These are phyloP conservation scores for Mortierella sp. DNA, from an alignment of 371 early-diverging fungal species.

Conservation along the genomic window DNA sequence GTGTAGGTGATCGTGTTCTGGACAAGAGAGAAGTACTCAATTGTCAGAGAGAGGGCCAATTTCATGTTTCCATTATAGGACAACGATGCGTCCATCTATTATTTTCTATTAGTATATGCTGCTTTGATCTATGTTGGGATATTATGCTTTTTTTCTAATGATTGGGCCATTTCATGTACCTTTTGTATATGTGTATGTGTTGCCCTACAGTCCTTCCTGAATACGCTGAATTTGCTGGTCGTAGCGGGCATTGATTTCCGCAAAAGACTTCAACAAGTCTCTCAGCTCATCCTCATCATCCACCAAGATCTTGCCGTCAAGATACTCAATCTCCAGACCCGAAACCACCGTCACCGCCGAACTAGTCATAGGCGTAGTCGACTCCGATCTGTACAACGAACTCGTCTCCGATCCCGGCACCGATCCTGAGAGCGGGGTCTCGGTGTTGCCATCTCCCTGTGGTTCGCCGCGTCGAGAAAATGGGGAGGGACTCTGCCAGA, in stretches of 20 bases:
- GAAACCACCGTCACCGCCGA: not conserved
- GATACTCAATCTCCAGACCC: not conserved
- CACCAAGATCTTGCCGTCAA: not conserved
- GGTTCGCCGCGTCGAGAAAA: not conserved
- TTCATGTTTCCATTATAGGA: no score
- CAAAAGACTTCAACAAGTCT: not conserved
- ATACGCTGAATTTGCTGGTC: not conserved
- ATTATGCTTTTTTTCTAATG: no score
- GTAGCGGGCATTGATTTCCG: not conserved
- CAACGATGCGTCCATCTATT: no score
- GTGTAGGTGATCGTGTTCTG: no score
- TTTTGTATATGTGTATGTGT: not conserved
- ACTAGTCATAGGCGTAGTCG: not conserved
- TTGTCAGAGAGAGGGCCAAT: no score
- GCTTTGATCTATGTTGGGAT: no score
- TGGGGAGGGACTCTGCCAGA: not conserved
- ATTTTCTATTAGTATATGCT: no score
- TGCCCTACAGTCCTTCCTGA: not conserved
- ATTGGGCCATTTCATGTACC: not conserved
- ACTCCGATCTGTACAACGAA: not conserved
- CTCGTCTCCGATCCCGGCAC: no score
- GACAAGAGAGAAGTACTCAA: no score
- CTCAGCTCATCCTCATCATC: not conserved
- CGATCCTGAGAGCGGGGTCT: not conserved
- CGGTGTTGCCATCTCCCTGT: not conserved